Conservation (phyloP, 2,329 filamentous ascomycete species). For the Monosporascus sp. region DNA sequence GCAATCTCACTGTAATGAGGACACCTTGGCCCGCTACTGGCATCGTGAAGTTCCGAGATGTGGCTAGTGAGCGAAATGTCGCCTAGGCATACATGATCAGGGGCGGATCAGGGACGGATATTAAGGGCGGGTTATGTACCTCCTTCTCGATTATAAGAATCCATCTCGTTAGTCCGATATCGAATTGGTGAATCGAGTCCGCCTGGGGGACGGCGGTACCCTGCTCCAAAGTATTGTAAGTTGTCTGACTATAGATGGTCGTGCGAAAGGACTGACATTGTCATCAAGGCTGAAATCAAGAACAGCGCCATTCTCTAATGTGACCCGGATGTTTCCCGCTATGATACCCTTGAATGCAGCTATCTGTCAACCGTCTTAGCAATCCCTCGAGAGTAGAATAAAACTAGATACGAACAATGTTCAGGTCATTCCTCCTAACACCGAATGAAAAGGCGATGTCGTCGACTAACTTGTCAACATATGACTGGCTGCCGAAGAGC, state of each 20-base stretch:
- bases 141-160: slow-evolving; percentile 77
- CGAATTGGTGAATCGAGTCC: slow-evolving; percentile 41
- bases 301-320: slow-evolving; percentile 21
- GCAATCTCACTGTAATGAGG: slow-evolving; percentile 55
- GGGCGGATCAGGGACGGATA: background rate
- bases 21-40: slow-evolving; percentile 51
- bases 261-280: slow-evolving; percentile 18
- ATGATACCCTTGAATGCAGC: slow-evolving; percentile 70
- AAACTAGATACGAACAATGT: slow-evolving; percentile 51
- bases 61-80: slow-evolving; percentile 64
- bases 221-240: slow-evolving; percentile 28
- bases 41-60: slow-evolving; percentile 47
- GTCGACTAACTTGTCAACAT: slow-evolving; percentile 69
- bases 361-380: slow-evolving; percentile 39
- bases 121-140: slow-evolving; percentile 30
- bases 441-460: slow-evolving; percentile 66
- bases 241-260: background rate
- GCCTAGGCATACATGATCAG: slow-evolving; percentile 43
- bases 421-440: slow-evolving; percentile 58
- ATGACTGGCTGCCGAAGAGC: slow-evolving; percentile 62
- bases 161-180: slow-evolving; percentile 51
- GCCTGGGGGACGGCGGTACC: slow-evolving; percentile 56
- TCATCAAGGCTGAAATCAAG: slow-evolving; percentile 23
- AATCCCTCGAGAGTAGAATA: background rate
- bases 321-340: slow-evolving; percentile 48